Conservation (phyloP, 1,284 basidiomycete species). For the Afroboletus lepidellus region DNA sequence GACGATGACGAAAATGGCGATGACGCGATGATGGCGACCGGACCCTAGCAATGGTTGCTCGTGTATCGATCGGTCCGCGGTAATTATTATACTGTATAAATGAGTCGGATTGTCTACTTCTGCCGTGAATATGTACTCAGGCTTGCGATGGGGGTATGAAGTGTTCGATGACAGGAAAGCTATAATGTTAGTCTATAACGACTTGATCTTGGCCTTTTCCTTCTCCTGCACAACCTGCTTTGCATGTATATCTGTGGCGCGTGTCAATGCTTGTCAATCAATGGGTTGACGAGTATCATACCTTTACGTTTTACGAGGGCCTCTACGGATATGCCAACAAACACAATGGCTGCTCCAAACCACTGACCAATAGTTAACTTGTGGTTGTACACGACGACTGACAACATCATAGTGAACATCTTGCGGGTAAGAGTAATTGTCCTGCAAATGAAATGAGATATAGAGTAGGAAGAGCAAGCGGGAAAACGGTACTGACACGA, state of each 20-base stretch:
- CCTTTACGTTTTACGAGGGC: conserved; percentile 86
- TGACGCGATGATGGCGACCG: conserved; percentile 33
- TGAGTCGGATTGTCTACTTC: conserved; percentile 14
- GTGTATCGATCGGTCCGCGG: conserved; percentile 3
- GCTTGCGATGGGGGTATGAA: conserved; percentile 20
- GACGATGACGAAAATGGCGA: conserved; percentile 37
- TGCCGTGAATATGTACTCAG: conserved; percentile 17
- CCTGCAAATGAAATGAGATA: conserved; percentile 37
- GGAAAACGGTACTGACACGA: conserved; percentile 63
- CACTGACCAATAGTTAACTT: conserved; percentile 84
- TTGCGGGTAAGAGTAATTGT: conserved; percentile 97
- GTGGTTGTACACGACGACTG: conserved; percentile 92
- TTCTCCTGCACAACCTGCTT: conserved; percentile 78
- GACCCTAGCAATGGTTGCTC: conserved; percentile 18
- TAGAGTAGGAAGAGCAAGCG: neutral
- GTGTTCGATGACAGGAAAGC: neutral
- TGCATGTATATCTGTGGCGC: conserved; percentile 65
- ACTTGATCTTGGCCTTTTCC: conserved; percentile 78
- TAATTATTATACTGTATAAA: conserved; percentile 31
- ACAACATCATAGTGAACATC: conserved; percentile 97
- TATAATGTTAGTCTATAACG: conserved; percentile 45
- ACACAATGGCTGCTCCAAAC: conserved; percentile 88
- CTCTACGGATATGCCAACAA: conserved; percentile 91
- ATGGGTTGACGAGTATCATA: conserved; percentile 30
- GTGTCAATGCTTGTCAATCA: neutral